Evolutionary conservation across 1,139 yeast genomes (phyloP), one percentile per base, ranked within the genome.

Genomic region (Candida tetrigidarum): DNA sequence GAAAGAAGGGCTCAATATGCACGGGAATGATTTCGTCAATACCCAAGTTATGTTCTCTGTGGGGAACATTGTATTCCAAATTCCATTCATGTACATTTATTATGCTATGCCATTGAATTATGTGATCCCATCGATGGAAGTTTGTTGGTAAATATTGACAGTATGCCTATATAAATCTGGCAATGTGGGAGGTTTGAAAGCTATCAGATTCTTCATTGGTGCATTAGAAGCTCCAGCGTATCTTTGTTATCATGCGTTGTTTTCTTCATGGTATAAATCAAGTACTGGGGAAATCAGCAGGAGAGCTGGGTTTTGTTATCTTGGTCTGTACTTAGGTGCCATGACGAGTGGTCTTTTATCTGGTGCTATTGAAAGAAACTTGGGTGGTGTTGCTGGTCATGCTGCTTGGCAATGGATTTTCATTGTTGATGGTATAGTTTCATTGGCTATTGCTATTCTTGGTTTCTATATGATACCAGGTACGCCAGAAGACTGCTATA

Each of bases 381-480:
- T 85, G 54, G 66, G 72, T 45, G 81, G 80, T 23, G 62, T 60
- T 5, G 62, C 62, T 45, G 85, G 87, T 1, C 64, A 80, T 28
- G 73, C 66, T 26, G 82, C 87, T 9, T 85, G 91, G 91, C 76
- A 83, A 64, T 85, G 91, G 90, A 80, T 83, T 63, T 85, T 82
- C 57, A 76, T 86, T 48, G 74, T 85, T 50, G 90, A 85, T 60
- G 86, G 85, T 8, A 62, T 81, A 38, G 70, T 84, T 32, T 80
- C 90, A 2, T 56, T 84, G 27, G 78, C 69, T 2, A 80, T 86
- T 43, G 90, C 86, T n/a, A 22, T 85, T 18, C 62, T 81, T 49
- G 92, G 91, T 0, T 73, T 82, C 53, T 78, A 79, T 55, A 54
- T 76, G 53, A 68, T 84, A 50, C 93, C 93, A 2, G 92, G 90